These are phyloP conservation scores for Auricularia cornea DNA, from an alignment of 768 basidiomycete species.

Conservation along the genomic window DNA sequence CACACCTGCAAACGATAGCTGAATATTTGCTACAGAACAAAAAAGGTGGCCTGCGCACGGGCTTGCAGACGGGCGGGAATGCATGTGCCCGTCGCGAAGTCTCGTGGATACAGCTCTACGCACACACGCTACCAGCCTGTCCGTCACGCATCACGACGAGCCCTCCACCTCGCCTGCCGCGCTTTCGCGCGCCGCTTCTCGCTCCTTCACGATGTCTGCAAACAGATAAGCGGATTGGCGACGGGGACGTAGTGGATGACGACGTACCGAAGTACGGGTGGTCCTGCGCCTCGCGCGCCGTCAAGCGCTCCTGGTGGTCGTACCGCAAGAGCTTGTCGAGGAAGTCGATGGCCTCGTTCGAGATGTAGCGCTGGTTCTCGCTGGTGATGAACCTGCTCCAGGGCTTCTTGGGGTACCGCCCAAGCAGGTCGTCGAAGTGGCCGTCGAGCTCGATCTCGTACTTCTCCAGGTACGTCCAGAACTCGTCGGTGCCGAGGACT, in stretches of 20 bases:
- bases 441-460: slow-evolving; percentile 93
- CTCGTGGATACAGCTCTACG: too few species aligned
- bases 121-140: too few species aligned
- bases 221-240: slow-evolving; percentile 1
- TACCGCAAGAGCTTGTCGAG: slow-evolving; percentile 92
- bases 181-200: not conserved
- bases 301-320: slow-evolving; percentile 94
- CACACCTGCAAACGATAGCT: too few species aligned
- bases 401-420: slow-evolving; percentile 87
- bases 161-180: not conserved
- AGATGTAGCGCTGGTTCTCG: slow-evolving; percentile 92
- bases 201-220: not conserved
- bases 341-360: slow-evolving; percentile 94
- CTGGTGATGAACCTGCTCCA: slow-evolving; percentile 95
- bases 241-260: slow-evolving; percentile 9
- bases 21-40: too few species aligned
- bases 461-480: slow-evolving; percentile 87
- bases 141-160: not conserved
- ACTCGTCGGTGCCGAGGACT: slow-evolving; percentile 92
- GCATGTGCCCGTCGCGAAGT: too few species aligned
- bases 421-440: slow-evolving; percentile 93
- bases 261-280: slow-evolving; percentile 85
- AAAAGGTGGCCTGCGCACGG: too few species aligned
- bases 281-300: slow-evolving; percentile 84
- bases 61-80: too few species aligned